phyloP scores from a whole-genome alignment of 331 rosid species.

The Quercus phellos region DNA sequence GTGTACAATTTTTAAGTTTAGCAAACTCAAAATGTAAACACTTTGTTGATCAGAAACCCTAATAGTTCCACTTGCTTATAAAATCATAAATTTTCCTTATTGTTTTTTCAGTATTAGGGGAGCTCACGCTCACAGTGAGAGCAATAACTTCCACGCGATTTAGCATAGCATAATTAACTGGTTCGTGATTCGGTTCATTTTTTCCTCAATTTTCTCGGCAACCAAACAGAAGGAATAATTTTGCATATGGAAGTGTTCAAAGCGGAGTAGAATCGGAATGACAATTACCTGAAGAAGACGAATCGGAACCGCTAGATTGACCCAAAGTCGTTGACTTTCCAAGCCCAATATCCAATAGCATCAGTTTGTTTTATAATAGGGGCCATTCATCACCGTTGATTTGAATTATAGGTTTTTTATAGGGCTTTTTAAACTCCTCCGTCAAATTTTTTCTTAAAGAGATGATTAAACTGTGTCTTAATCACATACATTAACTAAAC shows the following conservation, averaged over 20 bases:
- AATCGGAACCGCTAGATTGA: background rate
- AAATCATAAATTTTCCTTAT: background rate
- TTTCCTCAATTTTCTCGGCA: background rate
- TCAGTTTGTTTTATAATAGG: background rate
- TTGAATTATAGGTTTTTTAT: too few species aligned
- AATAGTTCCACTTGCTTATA: background rate
- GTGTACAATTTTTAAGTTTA: background rate
- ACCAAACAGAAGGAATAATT: background rate
- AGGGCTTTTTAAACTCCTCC: too few species aligned
- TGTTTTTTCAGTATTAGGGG: background rate
- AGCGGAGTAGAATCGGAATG: background rate
- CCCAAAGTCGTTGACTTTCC: background rate
- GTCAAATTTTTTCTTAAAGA: too few species aligned
- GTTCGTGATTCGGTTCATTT: background rate
- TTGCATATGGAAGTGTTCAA: background rate
- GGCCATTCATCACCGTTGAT: too few species aligned
- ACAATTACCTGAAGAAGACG: background rate
- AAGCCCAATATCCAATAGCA: background rate
- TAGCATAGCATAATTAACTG: background rate
- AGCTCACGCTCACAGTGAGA: too few species aligned
- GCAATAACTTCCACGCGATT: background rate
- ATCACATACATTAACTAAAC: too few species aligned
- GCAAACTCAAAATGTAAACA: too few species aligned
- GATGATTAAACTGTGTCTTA: too few species aligned
- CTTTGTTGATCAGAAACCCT: background rate